Evolutionary conservation across 2,329 filamentous ascomycete genomes (phyloP).

Genomic region (Penicillium sp.): DNA sequence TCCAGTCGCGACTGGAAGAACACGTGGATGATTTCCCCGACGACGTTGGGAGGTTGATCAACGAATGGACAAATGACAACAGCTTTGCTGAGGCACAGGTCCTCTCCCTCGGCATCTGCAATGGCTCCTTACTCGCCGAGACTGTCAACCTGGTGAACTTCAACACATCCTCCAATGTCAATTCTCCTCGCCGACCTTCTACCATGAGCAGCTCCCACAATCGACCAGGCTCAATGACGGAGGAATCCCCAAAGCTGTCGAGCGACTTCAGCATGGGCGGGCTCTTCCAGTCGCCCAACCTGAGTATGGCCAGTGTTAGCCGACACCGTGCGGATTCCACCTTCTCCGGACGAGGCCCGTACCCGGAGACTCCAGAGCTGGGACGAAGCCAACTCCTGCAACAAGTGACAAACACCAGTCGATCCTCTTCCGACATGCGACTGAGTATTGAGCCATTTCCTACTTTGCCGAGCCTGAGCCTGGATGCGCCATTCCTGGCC

Average conservation of each 20-base stretch:
- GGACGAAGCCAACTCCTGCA: conserved; percentile 47
- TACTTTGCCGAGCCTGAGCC: conserved; percentile 38
- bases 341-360: conserved; percentile 42
- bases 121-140: conserved; percentile 59
- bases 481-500: conserved; percentile 42
- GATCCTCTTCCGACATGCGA: conserved; percentile 10
- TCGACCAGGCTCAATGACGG: conserved; percentile 58
- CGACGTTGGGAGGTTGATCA: conserved; percentile 66
- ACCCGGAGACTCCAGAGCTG: conserved; percentile 51
- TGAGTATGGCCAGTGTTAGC: conserved; percentile 28
- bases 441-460: conserved; percentile 29
- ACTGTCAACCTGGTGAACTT: conserved; percentile 56
- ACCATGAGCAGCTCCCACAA: conserved; percentile 47
- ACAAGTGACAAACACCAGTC: conserved; percentile 42
- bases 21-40: conserved; percentile 64
- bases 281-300: conserved; percentile 55
- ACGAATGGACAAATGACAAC: conserved; percentile 73
- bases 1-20: conserved; percentile 73
- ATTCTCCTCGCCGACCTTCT: conserved; percentile 45
- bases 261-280: conserved; percentile 63
- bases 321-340: conserved; percentile 54
- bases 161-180: conserved; percentile 45
- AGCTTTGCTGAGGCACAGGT: conserved; percentile 68
- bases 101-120: conserved; percentile 67
- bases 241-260: conserved; percentile 57